Percentiles rank a stretch among this genome's conserved stretches.
Evolutionary conservation across 179 eudicot genomes (phyloP).

Genomic region (Spergularia azorica): DNA sequence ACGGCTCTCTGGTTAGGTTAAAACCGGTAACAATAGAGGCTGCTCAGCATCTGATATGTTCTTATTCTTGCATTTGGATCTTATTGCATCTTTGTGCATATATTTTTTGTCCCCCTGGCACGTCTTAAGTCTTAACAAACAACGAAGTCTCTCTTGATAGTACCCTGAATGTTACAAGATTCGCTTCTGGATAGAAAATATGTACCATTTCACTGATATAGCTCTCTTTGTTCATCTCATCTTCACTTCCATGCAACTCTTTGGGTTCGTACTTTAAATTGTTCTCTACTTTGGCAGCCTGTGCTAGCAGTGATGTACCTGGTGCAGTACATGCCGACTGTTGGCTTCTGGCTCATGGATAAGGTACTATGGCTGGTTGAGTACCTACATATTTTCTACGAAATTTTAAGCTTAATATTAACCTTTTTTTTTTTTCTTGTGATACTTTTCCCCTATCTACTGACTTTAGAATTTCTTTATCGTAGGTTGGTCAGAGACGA

Average conservation of each 20-base stretch:
- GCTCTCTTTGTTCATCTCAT: neutral
- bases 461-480: neutral
- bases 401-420: neutral
- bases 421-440: neutral
- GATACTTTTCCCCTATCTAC: neutral
- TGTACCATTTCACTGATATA: neutral
- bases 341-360: slow-evolving; percentile 94
- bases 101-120: neutral
- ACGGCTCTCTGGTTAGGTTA: neutral
- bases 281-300: slow-evolving; percentile 55
- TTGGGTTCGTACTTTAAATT: slow-evolving; percentile 19
- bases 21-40: neutral
- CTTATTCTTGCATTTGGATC: neutral
- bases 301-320: slow-evolving; percentile 92
- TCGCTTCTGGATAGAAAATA: neutral
- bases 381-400: neutral
- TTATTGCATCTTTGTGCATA: neutral
- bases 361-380: slow-evolving; percentile 52
- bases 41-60: too few relatives aligned
- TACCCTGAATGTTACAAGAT: neutral
- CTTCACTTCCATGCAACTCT: slow-evolving; percentile 1
- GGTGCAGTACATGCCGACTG: slow-evolving; percentile 87
- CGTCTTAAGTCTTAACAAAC: neutral
- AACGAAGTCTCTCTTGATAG: neutral
- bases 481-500: slow-evolving; percentile 73